Evolutionary conservation across 2,329 filamentous ascomycete genomes (phyloP), one percentile per base, ranked within the genome.

Genomic region (Orbilia oligospora): DNA sequence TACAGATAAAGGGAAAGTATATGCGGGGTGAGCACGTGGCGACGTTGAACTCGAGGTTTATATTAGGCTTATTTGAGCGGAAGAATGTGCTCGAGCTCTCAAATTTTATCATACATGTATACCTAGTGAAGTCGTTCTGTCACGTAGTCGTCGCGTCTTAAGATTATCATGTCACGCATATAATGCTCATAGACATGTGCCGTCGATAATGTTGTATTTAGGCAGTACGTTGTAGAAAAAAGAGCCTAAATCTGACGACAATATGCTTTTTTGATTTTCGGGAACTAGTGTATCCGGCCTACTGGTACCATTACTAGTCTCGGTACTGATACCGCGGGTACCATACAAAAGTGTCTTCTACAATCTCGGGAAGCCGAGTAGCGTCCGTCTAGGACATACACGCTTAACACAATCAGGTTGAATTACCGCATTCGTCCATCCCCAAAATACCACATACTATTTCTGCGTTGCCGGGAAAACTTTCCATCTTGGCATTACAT

Each of bases 381-480:
- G 30, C 53, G 33, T 58, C 33, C 36, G 36, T 44, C 56, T 24
- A 44, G 18, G 55, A n/a, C n/a, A 61, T 41, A 30, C 36, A 14
- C 36, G 12, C 38, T 16, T 41, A 27, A 61, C 56, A 61, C 56
- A 61, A 61, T 12, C 36, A 27, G 5, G 56, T 9, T 41, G 9
- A 61, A 61, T 61, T 61, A 44, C 56, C 56, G 16, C 22, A 16
- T 61, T 61, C 20, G 56, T 61, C 20, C 18, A 18, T 12, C 16
- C 6, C 16, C 14, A 61, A 61, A 61, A 61, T 61, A 61, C 56
- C 56, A 61, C 56, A 44, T 14, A 8, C 3, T 1, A n/a, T 27
- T 12, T 49, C n/a, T 38, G 70, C 38, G 70, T 73, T 73, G 61
- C 20, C 41, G 44, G 61, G 41, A 48, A 65, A 65, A 49, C 61